Conservation (phyloP, 2,329 filamentous ascomycete species). For the Pseudodiploospora longispora region DNA sequence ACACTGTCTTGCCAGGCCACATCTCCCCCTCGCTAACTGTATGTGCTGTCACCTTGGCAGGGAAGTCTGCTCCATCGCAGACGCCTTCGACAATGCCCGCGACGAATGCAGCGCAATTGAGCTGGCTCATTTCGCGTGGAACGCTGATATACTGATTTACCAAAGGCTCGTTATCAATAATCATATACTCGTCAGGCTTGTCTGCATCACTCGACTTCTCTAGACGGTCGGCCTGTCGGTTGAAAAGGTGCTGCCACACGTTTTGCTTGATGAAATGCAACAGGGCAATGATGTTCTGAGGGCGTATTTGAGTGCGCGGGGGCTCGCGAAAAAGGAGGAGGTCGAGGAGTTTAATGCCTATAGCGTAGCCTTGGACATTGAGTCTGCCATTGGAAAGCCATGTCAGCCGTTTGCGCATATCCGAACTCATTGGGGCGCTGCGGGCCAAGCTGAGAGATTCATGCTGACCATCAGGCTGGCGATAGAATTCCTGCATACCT, state of each 20-base stretch:
- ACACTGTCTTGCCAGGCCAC: slow-evolving; percentile 96
- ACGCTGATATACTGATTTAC: slow-evolving; percentile 92
- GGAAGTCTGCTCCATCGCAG: slow-evolving; percentile 86
- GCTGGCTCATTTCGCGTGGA: slow-evolving; percentile 88
- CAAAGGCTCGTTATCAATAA: slow-evolving; percentile 93
- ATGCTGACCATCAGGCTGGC: too few relatives aligned
- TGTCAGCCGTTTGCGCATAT: not conserved
- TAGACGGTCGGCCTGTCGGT: slow-evolving; percentile 80
- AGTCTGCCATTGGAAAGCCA: slow-evolving; percentile 43
- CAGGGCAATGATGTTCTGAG: slow-evolving; percentile 80
- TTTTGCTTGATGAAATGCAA: slow-evolving; percentile 93
- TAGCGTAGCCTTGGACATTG: slow-evolving; percentile 84
- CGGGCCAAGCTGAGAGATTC: too few relatives aligned
- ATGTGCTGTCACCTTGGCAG: slow-evolving; percentile 83
- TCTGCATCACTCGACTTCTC: slow-evolving; percentile 78
- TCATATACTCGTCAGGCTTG: slow-evolving; percentile 96
- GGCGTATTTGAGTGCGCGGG: slow-evolving; percentile 62
- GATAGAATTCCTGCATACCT: slow-evolving; percentile 43
- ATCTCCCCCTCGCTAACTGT: slow-evolving; percentile 67
- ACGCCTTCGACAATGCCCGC: slow-evolving; percentile 93
- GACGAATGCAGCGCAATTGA: slow-evolving; percentile 94
- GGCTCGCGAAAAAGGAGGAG: slow-evolving; percentile 82
- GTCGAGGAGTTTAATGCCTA: slow-evolving; percentile 90
- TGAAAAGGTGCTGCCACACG: slow-evolving; percentile 88
- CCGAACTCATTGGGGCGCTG: too few relatives aligned